A percentile compares a stretch with the other conserved stretches of the same genome.
These are phyloP conservation scores for Mentha longifolia DNA, from an alignment of 257 asterid genomes.

Conservation along the genomic window DNA sequence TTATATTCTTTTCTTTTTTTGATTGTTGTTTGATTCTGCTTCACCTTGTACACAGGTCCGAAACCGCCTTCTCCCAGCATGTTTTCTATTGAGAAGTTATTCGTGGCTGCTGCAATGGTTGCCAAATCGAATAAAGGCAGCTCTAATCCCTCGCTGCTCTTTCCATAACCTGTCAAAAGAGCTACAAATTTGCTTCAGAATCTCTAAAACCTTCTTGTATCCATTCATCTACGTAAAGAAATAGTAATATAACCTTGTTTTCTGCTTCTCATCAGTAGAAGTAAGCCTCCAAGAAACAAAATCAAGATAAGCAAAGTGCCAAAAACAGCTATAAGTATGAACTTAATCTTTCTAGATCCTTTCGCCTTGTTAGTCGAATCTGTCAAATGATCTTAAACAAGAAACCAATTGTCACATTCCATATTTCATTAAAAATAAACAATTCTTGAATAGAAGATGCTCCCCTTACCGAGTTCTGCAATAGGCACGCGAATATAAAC, in stretches of 20 bases:
- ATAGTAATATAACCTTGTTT: conserved; percentile 22
- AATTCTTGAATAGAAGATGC: not conserved
- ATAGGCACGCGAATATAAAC: conserved; percentile 23
- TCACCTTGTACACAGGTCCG: conserved; percentile 48
- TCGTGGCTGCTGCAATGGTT: conserved; percentile 43
- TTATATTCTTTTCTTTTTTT: not conserved
- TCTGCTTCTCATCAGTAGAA: conserved; percentile 3
- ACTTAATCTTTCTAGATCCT: not conserved
- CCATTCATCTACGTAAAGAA: not conserved
- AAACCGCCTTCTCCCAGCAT: conserved; percentile 56
- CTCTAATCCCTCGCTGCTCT: conserved; percentile 34
- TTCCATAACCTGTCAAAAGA: conserved; percentile 19
- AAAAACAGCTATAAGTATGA: not conserved
- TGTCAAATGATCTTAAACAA: not conserved
- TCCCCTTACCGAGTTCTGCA: conserved; percentile 16
- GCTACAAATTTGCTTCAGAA: not conserved
- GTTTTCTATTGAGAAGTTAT: conserved; percentile 37
- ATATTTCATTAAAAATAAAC: not conserved
- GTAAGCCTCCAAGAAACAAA: conserved; percentile 14
- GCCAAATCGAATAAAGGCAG: conserved; percentile 42
- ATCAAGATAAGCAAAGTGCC: not conserved
- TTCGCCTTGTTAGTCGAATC: conserved; percentile 4
- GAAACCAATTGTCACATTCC: conserved; percentile 3
- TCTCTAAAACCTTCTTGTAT: not conserved
- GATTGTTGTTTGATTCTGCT: too few relatives aligned